Evolutionary conservation across 495 filamentous ascomycete species (phyloP).

Genomic region (Penicillium roqueforti): DNA sequence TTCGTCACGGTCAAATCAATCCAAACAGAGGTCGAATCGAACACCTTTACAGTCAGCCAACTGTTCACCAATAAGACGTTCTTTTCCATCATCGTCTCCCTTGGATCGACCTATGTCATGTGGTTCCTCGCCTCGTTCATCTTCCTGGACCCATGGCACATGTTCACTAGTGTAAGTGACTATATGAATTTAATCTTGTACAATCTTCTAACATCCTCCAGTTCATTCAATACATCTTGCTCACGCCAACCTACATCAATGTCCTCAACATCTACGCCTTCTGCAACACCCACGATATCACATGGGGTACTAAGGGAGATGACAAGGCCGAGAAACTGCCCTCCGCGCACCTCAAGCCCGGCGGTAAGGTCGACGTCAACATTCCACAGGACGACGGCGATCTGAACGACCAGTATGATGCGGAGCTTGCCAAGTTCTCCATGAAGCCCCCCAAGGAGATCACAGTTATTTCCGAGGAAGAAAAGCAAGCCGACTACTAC

Average conservation of each 20-base stretch:
- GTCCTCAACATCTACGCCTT: slow-evolving; percentile 97
- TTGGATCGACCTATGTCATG: slow-evolving; percentile 88
- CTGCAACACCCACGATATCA: slow-evolving; percentile 96
- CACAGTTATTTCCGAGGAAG: slow-evolving; percentile 53
- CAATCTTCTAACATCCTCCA: slow-evolving; percentile 19
- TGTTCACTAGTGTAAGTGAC: slow-evolving; percentile 72
- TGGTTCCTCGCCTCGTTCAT: slow-evolving; percentile 89
- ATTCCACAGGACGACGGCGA: slow-evolving; percentile 82
- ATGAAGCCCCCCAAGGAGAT: slow-evolving; percentile 67
- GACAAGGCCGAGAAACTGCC: slow-evolving; percentile 82
- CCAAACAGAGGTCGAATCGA: slow-evolving; percentile 53
- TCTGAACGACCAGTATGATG: slow-evolving; percentile 90
- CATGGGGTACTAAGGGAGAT: slow-evolving; percentile 95
- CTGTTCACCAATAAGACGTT: slow-evolving; percentile 86
- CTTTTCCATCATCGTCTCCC: slow-evolving; percentile 87
- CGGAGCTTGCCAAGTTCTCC: slow-evolving; percentile 71
- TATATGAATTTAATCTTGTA: neutral
- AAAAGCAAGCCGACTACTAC: slow-evolving; percentile 97
- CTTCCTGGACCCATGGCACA: slow-evolving; percentile 99
- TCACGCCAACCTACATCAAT: slow-evolving; percentile 94
- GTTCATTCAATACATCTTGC: slow-evolving; percentile 93
- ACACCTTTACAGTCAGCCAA: slow-evolving; percentile 59
- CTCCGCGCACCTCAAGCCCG: slow-evolving; percentile 75
- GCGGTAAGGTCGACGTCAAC: slow-evolving; percentile 90
- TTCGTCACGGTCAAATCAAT: slow-evolving; percentile 92